Conservation (phyloP, 2,329 filamentous ascomycete species). For the Fusarium pseudocircinatum region DNA sequence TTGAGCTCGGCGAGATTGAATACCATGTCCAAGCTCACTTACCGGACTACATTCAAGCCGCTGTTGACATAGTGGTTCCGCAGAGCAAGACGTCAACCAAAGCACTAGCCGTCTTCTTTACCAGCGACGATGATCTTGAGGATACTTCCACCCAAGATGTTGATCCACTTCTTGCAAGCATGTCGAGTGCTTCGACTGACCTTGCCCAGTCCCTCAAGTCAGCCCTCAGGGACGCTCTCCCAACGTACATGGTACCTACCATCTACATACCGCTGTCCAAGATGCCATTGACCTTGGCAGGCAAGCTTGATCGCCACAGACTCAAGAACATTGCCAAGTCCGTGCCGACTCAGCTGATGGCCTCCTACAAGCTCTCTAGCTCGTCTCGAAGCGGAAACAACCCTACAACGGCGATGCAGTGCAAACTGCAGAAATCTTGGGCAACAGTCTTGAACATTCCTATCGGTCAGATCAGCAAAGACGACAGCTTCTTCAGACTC, state of each 20-base stretch:
- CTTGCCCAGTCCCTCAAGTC: conserved; percentile 23
- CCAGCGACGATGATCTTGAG: not conserved
- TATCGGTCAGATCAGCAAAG: not conserved
- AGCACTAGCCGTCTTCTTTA: conserved; percentile 34
- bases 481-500: conserved; percentile 55
- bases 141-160: not conserved
- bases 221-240: conserved; percentile 3
- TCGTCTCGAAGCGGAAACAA: conserved; percentile 42
- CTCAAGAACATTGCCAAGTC: conserved; percentile 37
- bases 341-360: conserved; percentile 8
- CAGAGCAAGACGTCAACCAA: conserved; percentile 33
- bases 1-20: conserved; percentile 60
- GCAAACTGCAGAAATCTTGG: conserved; percentile 44
- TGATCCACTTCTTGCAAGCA: not conserved
- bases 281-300: conserved; percentile 54
- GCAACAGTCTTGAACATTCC: not conserved
- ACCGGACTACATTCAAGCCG: conserved; percentile 52
- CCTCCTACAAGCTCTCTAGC: conserved; percentile 24
- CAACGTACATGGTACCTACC: conserved; percentile 55
- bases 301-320: conserved; percentile 56
- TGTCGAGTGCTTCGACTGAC: conserved; percentile 6
- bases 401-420: conserved; percentile 50
- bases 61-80: conserved; percentile 58
- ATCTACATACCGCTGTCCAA: conserved; percentile 52
- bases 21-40: conserved; percentile 54